Base-by-base conservation (phyloP, 768 basidiomycete genomes). In the Gloeophyllum trabeum region DNA sequence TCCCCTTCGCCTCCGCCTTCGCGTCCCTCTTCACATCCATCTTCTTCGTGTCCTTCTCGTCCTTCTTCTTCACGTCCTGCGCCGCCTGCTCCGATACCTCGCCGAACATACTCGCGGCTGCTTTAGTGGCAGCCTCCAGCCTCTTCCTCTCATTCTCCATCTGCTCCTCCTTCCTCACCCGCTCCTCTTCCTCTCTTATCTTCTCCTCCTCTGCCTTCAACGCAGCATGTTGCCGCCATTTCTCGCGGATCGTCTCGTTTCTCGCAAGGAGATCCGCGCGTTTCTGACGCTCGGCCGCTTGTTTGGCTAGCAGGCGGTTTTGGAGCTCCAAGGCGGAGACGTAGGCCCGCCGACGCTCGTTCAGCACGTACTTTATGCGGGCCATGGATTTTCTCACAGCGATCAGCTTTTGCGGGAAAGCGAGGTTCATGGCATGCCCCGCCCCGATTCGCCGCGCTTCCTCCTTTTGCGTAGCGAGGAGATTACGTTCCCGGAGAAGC, bases 301-400 rank as follows among this genome's bases (percentile, higher is more conserved):
- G 41, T 23, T 47, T 46, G n/a, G 41, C 45, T 10, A 10, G 24
- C 20, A 53, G 37, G 18, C 45, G 19, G 19, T 41, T 13, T 28
- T 51, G 42, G 23, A 42, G 36, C 43, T 54, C 43, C 42, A 55
- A 46, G 6, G 88, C 88, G 7, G 81, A 76, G 47, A 86, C 76
- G 47, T 90, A 85, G 6, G 88, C 89, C 19, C 89, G 58, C 35
- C 92, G 73, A 25, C 96, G 81, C 56, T 98, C 93, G 54, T 90
- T 90, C 39, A 97, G 67, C 18, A 97, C 79, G 45, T 75, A 79
- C 60, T 98, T 98, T 60, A 98, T 90, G 16, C 89, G 79, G n/a
- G 88, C 90, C 91, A 96, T 94, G 16, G 88, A 82, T 67, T 92
- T 94, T n/a, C n/a, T n/a, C 10, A 18, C 86, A 83, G 61, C 80